Evolutionary conservation across 73 alveolate genomes (phyloP).

Genomic region (Paraurostyla sp.): DNA sequence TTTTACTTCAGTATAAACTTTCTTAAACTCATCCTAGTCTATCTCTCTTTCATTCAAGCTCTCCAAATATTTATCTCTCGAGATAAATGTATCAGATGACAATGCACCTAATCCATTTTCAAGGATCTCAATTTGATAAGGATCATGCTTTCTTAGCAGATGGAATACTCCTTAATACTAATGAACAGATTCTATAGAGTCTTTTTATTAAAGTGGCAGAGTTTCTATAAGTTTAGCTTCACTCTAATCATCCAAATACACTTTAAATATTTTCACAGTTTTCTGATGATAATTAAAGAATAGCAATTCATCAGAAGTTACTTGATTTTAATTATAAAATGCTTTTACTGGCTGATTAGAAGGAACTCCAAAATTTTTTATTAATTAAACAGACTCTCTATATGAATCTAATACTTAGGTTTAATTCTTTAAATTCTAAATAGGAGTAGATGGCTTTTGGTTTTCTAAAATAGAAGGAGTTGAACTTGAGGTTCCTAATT

Average conservation of each 20-base stretch:
- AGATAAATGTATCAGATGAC: not conserved
- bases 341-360: not conserved
- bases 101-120: not conserved
- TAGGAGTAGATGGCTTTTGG: not conserved
- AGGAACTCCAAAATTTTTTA: not conserved
- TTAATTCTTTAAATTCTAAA: not conserved
- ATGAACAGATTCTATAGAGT: not conserved
- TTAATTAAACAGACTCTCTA: not conserved
- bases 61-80: conserved; percentile 10
- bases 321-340: not conserved
- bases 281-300: not conserved
- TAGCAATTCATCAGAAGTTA: not conserved
- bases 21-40: not conserved
- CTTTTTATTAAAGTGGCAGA: not conserved
- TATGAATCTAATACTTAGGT: not conserved
- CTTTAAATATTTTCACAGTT: not conserved
- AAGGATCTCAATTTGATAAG: not conserved
- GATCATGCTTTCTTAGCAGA: conserved; percentile 34
- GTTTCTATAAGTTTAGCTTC: not conserved
- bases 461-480: not conserved
- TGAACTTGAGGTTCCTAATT: not conserved
- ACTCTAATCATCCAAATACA: not conserved
- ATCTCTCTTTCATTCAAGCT: not conserved
- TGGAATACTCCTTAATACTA: not conserved
- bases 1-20: not conserved